Percentiles rank a stretch among this genome's conserved stretches.
These are phyloP conservation scores for Herpetomonas samuelpessoai DNA, from an alignment of 208 protist genomes.

Conservation along the genomic window DNA sequence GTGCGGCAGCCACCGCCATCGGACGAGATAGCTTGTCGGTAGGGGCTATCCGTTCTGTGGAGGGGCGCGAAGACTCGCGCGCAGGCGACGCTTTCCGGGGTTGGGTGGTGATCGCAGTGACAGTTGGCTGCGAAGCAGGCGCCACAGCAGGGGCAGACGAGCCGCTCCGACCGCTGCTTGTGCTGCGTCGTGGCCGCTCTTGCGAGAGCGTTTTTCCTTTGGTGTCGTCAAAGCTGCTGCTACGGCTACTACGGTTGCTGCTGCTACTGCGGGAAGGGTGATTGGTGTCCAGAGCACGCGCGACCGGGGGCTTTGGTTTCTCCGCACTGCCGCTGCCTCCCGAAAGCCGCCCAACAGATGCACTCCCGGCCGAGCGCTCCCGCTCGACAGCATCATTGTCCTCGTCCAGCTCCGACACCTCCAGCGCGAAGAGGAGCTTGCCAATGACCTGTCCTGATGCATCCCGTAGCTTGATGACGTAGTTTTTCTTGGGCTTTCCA, in stretches of 20 bases:
- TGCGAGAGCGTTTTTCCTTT: no score
- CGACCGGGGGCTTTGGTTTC: background rate
- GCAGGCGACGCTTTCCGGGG: no score
- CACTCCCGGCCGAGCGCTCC: background rate
- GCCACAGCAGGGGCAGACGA: no score
- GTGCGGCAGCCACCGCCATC: background rate
- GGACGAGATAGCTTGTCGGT: no score
- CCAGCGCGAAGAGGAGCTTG: constrained; percentile 72
- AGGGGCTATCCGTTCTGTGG: background rate
- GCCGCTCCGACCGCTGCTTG: background rate
- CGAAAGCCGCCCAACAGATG: background rate
- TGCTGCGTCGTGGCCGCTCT: no score
- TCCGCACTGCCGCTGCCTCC: background rate
- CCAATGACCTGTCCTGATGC: constrained; percentile 60
- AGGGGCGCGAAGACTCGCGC: no score
- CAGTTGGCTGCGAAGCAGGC: background rate
- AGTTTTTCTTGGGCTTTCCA: constrained; percentile 73
- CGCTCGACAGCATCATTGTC: constrained; percentile 2
- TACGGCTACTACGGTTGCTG: background rate
- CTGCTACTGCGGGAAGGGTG: background rate
- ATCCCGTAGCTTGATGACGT: constrained; percentile 85
- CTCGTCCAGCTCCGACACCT: constrained; percentile 38
- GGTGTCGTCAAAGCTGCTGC: background rate
- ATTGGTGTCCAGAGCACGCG: background rate
- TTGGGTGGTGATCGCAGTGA: no score